These are phyloP conservation scores for Styphnolobium japonicum DNA, from an alignment of 306 rosid species.

Conservation along the genomic window DNA sequence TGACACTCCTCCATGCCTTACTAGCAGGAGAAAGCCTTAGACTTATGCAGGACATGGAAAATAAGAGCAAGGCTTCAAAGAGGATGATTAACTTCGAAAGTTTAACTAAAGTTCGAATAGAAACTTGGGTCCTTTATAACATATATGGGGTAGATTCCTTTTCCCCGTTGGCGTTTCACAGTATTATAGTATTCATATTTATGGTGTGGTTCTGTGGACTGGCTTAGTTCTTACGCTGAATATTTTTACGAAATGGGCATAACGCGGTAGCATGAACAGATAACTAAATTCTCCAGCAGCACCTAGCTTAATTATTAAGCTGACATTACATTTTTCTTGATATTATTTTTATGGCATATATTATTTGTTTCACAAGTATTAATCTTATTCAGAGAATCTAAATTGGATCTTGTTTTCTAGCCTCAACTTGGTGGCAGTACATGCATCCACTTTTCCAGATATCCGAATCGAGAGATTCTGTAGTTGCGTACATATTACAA, in stretches of 20 bases:
- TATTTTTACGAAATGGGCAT: constrained; percentile 9
- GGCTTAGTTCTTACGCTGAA: constrained; percentile 36
- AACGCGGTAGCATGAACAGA: neutral
- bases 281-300: constrained; percentile 1
- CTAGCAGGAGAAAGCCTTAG: constrained; percentile 51
- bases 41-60: constrained; percentile 48
- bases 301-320: constrained; percentile 33
- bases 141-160: constrained; percentile 6
- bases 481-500: too few species aligned
- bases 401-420: neutral
- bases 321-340: neutral
- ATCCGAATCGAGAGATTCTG: too few species aligned
- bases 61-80: neutral
- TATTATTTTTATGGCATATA: neutral
- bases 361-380: neutral
- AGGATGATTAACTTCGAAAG: neutral
- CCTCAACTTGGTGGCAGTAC: neutral
- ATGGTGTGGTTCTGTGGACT: too few species aligned
- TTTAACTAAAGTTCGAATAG: neutral
- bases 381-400: neutral
- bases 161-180: neutral
- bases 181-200: neutral
- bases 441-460: neutral
- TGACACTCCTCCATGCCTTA: constrained; percentile 65
- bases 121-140: constrained; percentile 24